Evolutionary conservation across 768 basidiomycete genomes (phyloP).

Genomic region (Panaeolus cyanescens): DNA sequence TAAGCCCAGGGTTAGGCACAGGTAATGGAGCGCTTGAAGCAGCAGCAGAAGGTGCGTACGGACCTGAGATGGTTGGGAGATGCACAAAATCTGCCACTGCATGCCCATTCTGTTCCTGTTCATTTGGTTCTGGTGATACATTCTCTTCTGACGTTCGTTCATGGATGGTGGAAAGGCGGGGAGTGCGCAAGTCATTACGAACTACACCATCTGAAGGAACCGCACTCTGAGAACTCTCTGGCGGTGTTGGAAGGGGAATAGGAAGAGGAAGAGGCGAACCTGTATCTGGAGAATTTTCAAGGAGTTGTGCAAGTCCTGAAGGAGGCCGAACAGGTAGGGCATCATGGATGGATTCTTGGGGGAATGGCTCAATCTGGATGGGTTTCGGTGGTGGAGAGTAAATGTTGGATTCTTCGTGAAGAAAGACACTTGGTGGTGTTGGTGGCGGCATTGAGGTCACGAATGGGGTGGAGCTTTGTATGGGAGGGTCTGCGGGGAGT

Average conservation of each 20-base stretch:
- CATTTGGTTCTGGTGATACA: background rate
- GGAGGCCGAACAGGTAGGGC: conserved; percentile 29
- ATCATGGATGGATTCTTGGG: conserved; percentile 13
- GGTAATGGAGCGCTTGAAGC: conserved; percentile 17
- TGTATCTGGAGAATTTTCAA: conserved; percentile 27
- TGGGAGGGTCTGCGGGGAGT: conserved; percentile 8
- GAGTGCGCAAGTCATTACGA: background rate
- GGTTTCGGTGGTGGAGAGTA: conserved; percentile 30
- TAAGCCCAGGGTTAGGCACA: conserved; percentile 21
- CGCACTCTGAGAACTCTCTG: conserved; percentile 30
- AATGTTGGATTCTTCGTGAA: conserved; percentile 30
- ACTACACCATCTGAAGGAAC: conserved; percentile 26
- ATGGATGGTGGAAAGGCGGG: conserved; percentile 29
- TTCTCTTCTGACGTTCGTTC: conserved; percentile 29
- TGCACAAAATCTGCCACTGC: background rate
- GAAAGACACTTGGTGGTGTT: conserved; percentile 42
- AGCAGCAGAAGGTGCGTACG: conserved; percentile 5
- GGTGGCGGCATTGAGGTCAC: conserved; percentile 26
- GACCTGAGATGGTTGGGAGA: background rate
- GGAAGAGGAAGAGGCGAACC: conserved; percentile 28
- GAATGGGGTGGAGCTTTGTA: conserved; percentile 15
- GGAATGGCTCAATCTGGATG: conserved; percentile 24
- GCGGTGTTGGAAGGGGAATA: conserved; percentile 37
- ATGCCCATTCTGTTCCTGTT: conserved; percentile 12
- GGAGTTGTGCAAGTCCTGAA: conserved; percentile 28